A percentile compares a stretch with the other conserved stretches of the same genome.
Evolutionary conservation across 305 asterid genomes (phyloP).

Genomic region (Withania somnifera): DNA sequence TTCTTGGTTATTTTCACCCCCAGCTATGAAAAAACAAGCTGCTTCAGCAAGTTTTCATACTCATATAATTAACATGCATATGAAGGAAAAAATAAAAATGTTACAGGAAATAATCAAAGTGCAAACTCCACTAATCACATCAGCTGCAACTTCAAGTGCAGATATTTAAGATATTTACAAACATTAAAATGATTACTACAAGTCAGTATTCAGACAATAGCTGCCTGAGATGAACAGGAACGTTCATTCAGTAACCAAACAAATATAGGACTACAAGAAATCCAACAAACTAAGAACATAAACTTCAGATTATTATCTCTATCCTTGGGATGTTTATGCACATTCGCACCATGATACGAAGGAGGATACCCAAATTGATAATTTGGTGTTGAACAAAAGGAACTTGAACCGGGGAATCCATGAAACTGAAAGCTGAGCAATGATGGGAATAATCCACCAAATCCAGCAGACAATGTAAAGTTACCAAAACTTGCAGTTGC

Average conservation of each 20-base stretch:
- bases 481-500: constrained; percentile 23
- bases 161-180: neutral
- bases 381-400: constrained; percentile 19
- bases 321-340: constrained; percentile 25
- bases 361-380: constrained; percentile 22
- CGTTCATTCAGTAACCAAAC: neutral
- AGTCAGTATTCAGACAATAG: neutral
- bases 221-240: neutral
- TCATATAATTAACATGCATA: neutral
- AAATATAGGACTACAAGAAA: constrained; percentile 17
- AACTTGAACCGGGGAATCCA: neutral
- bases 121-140: neutral
- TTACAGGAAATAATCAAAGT: neutral
- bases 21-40: neutral
- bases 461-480: constrained; percentile 27
- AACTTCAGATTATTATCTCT: constrained; percentile 24
- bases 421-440: constrained; percentile 23
- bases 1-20: neutral
- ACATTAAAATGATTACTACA: neutral
- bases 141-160: neutral
- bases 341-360: constrained; percentile 22
- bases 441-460: constrained; percentile 24
- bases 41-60: neutral
- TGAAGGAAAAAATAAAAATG: neutral
- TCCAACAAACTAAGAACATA: constrained; percentile 26